Evolutionary conservation across 2,329 filamentous ascomycete genomes (phyloP).

Genomic region (Fusarium buharicum): DNA sequence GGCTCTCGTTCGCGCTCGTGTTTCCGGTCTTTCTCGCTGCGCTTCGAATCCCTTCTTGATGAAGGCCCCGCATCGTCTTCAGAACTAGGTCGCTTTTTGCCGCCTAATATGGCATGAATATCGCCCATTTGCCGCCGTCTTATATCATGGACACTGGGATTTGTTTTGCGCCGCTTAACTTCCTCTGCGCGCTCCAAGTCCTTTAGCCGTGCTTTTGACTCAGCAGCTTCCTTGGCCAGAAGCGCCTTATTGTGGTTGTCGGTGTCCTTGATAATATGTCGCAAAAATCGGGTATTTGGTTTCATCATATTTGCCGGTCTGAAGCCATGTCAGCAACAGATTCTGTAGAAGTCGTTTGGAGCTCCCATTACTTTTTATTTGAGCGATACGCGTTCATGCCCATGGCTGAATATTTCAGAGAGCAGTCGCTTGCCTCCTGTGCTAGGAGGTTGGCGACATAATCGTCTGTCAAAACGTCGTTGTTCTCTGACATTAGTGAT

Average conservation of each 20-base stretch:
- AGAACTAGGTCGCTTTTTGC: slow-evolving; percentile 51
- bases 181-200: slow-evolving; percentile 64
- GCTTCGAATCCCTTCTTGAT: slow-evolving; percentile 31
- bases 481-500: slow-evolving; percentile 54
- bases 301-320: slow-evolving; percentile 78
- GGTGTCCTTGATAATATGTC: slow-evolving; percentile 87
- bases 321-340: slow-evolving; percentile 39
- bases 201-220: slow-evolving; percentile 77
- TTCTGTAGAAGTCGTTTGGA: slow-evolving; percentile 10
- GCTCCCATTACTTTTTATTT: slow-evolving; percentile 58
- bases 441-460: slow-evolving; percentile 83
- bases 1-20: slow-evolving; percentile 11
- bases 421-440: slow-evolving; percentile 79
- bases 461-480: slow-evolving; percentile 74
- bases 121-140: slow-evolving; percentile 68
- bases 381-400: slow-evolving; percentile 73
- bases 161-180: slow-evolving; percentile 55
- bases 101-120: slow-evolving; percentile 68
- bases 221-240: slow-evolving; percentile 83
- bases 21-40: slow-evolving; percentile 8
- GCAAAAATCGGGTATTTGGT: slow-evolving; percentile 90
- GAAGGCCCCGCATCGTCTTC: slow-evolving; percentile 37
- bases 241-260: slow-evolving; percentile 90
- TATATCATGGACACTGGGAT: slow-evolving; percentile 62
- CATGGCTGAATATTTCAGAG: slow-evolving; percentile 77